phyloP scores from a whole-genome alignment of 306 rosid species.

The Cucurbita pepo region DNA sequence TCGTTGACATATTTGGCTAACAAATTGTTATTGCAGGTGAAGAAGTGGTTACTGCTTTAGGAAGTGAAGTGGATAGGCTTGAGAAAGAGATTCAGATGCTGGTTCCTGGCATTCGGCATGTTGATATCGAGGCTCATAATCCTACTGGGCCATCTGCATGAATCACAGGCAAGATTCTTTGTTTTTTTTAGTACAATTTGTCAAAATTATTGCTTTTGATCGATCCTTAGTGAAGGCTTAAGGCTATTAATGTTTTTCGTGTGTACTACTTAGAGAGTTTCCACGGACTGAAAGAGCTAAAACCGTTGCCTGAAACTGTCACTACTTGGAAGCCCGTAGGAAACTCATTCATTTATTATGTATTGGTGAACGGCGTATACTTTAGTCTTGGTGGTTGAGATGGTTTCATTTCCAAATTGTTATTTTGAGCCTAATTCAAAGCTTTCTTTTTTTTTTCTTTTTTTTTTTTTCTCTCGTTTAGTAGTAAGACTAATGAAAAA shows the following conservation, averaged over 20 bases:
- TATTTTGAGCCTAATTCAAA: too few species aligned
- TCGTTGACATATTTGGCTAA: background rate
- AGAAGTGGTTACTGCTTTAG: constrained; percentile 93
- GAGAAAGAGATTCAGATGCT: constrained; percentile 86
- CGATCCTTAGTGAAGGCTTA: background rate
- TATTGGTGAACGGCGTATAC: background rate
- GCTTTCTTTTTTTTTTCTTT: too few species aligned
- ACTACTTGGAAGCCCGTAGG: background rate
- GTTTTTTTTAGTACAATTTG: background rate
- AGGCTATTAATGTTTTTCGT: background rate
- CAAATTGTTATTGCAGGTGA: constrained; percentile 41
- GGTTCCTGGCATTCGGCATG: constrained; percentile 90
- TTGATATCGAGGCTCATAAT: constrained; percentile 95
- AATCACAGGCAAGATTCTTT: background rate
- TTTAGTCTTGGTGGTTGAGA: background rate
- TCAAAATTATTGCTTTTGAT: background rate
- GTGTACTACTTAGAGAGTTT: background rate
- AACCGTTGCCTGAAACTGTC: background rate
- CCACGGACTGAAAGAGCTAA: background rate
- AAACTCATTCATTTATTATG: background rate
- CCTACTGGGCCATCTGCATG: constrained; percentile 21
- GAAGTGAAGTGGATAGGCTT: constrained; percentile 93
- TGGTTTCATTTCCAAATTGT: background rate
- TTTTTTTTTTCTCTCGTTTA: too few species aligned
- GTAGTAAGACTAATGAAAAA: too few species aligned